Base-by-base conservation (phyloP, 129 eudicot species). In the Centrapalus pauciflorus region DNA sequence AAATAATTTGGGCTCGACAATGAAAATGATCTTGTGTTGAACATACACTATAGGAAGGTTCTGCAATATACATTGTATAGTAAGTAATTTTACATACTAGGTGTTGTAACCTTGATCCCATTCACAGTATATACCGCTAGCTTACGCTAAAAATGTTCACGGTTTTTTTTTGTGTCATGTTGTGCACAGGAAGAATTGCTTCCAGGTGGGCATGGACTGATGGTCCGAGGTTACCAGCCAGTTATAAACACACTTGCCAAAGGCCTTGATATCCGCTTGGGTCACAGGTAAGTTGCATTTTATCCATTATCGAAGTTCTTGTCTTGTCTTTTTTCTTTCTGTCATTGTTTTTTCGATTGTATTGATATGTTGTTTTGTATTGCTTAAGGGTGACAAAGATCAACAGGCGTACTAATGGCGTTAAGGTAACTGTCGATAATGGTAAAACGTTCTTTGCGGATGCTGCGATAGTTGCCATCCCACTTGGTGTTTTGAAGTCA, bases 401-500 rank as follows among this genome's bases (percentile, higher is more conserved):
- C 57, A 67, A 58, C 30, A 80, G 97, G 59, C 80, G 75, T 23
- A 40, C 83, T 11, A 74, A 80, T 19, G 97, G 95, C 29, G 97
- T 94, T 68, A 94, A 81, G 70, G 94, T 89, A 38, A 94, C 90
- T 3, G 80, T 75, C 58, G 97, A 86, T 56, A 82, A 81, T 35
- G 99, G 97, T 19, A 79, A 74, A 57, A 80, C 93, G 64, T 86
- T 89, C 38, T 64, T 81, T 6, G 97, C 99, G 8, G 99, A 94
- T 75, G 97, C 95, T 41, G 99, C 90, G 21, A 66, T 94, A 49
- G 67, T 94, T 66, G 90, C 97, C 0, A 73, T 82, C 48, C 99
- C 99, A 14, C 97, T 94, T 48, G 99, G 99, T 56, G 99, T 94
- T 55, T 70, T 94, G 9, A 89, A 94, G 77, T 79, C 99, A 4